These are phyloP conservation scores for Suhomyces canberraensis DNA, from an alignment of 805 yeast genomes.

Conservation along the genomic window DNA sequence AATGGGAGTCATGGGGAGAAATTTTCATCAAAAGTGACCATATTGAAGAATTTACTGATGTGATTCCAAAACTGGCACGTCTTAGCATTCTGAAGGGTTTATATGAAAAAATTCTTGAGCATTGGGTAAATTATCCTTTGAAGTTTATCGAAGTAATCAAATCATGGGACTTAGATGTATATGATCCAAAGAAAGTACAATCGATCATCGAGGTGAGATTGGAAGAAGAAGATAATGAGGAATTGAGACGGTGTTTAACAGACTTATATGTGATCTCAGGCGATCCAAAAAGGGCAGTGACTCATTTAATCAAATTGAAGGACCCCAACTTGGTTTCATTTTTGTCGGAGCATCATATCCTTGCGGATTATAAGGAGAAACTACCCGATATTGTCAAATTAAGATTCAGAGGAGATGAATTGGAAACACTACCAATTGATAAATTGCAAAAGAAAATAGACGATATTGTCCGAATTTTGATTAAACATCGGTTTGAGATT, in stretches of 20 bases:
- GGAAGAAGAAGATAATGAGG: slow-evolving; percentile 20
- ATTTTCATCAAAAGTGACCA: slow-evolving; percentile 50
- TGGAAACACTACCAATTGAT: slow-evolving; percentile 39
- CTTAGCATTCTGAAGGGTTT: slow-evolving; percentile 30
- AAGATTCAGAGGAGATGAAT: slow-evolving; percentile 35
- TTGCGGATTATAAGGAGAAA: slow-evolving; percentile 45
- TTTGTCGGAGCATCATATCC: slow-evolving; percentile 59
- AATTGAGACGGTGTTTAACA: slow-evolving; percentile 44
- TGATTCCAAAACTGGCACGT: slow-evolving; percentile 51
- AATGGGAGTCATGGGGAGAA: slow-evolving; percentile 67
- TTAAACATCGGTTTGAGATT: slow-evolving; percentile 64
- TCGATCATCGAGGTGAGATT: slow-evolving; percentile 45
- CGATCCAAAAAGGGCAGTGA: slow-evolving; percentile 61
- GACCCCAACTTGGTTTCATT: slow-evolving; percentile 57
- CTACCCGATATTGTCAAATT: slow-evolving; percentile 52
- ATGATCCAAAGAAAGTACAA: slow-evolving; percentile 44
- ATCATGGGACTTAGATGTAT: slow-evolving; percentile 57
- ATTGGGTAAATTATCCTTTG: slow-evolving; percentile 35
- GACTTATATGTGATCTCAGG: slow-evolving; percentile 54
- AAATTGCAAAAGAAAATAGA: slow-evolving; percentile 37
- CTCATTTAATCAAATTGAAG: slow-evolving; percentile 54
- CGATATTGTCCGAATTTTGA: slow-evolving; percentile 52
- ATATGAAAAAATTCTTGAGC: slow-evolving; percentile 44
- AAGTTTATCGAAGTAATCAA: slow-evolving; percentile 43
- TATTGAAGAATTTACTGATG: slow-evolving; percentile 43